Conservation (phyloP, 2,329 filamentous ascomycete genomes). For the Boeremia exigua region DNA sequence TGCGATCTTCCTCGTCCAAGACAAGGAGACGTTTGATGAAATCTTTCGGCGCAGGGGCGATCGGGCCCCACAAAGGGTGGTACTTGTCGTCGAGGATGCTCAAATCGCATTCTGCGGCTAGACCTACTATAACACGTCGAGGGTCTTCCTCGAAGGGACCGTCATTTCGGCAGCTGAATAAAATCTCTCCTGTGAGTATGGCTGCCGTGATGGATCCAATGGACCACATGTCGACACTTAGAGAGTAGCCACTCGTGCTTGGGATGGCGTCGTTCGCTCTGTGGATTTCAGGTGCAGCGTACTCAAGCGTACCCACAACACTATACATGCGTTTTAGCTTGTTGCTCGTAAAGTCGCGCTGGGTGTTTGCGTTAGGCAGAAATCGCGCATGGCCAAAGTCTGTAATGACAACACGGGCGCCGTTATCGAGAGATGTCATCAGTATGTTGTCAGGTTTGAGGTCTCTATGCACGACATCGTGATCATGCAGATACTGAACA, state of each 20-base stretch:
- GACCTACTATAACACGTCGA: conserved; percentile 35
- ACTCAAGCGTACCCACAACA: conserved; percentile 62
- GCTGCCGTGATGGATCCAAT: conserved; percentile 62
- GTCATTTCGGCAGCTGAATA: conserved; percentile 52
- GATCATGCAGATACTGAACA: conserved; percentile 63
- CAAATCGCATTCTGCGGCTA: conserved; percentile 52
- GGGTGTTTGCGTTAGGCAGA: conserved; percentile 29
- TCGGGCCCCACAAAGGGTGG: conserved; percentile 51
- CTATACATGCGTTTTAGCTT: conserved; percentile 57
- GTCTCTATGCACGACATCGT: conserved; percentile 65
- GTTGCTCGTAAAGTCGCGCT: neutral
- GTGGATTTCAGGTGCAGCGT: conserved; percentile 60
- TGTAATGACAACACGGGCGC: conserved; percentile 62
- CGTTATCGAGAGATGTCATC: conserved; percentile 59
- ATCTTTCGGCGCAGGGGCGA: conserved; percentile 55
- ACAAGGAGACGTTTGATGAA: conserved; percentile 61
- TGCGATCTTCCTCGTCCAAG: conserved; percentile 56
- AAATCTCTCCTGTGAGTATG: conserved; percentile 58
- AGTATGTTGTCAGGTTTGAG: conserved; percentile 70
- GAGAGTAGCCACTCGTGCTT: conserved; percentile 57
- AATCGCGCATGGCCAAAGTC: conserved; percentile 65
- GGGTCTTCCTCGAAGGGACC: conserved; percentile 34
- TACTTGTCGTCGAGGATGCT: conserved; percentile 49
- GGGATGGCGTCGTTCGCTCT: conserved; percentile 35
- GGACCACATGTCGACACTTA: conserved; percentile 67